Evolutionary conservation across 345 rosid species (phyloP).

Genomic region (Hirschfeldia incana): DNA sequence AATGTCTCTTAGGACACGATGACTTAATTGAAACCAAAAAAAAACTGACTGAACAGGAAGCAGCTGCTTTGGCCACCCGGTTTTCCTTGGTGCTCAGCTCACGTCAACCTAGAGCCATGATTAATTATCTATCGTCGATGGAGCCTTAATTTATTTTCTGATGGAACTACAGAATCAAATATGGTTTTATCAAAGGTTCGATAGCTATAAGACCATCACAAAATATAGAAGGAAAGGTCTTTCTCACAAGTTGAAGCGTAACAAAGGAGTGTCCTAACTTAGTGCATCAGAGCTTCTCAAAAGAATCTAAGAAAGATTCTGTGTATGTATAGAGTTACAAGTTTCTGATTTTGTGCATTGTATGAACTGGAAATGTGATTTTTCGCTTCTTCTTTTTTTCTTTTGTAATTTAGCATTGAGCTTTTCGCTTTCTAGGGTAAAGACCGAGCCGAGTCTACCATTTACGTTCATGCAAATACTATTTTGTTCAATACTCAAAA

Average conservation of each 20-base stretch:
- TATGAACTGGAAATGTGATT: not conserved
- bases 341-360: slow-evolving; percentile 10
- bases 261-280: slow-evolving; percentile 13
- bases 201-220: slow-evolving; percentile 7
- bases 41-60: slow-evolving; percentile 56
- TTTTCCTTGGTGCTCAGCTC: slow-evolving; percentile 88
- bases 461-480: too few relatives aligned
- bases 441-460: not conserved
- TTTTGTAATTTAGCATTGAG: not conserved
- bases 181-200: not conserved
- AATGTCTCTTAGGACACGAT: not conserved
- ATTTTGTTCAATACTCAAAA: not conserved
- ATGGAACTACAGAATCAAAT: not conserved
- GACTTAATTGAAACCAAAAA: not conserved
- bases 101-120: slow-evolving; percentile 65
- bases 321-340: not conserved
- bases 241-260: slow-evolving; percentile 1
- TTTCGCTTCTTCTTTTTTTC: not conserved
- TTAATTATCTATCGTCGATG: slow-evolving; percentile 31
- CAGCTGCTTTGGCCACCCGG: slow-evolving; percentile 78
- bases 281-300: not conserved
- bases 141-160: slow-evolving; percentile 28
- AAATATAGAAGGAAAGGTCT: not conserved
- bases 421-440: too few relatives aligned
- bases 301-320: slow-evolving; percentile 11